Evolutionary conservation across 371 early-diverging fungal genomes (phyloP), one percentile per base, ranked within the genome.

Genomic region (Entomophthora muscae): DNA sequence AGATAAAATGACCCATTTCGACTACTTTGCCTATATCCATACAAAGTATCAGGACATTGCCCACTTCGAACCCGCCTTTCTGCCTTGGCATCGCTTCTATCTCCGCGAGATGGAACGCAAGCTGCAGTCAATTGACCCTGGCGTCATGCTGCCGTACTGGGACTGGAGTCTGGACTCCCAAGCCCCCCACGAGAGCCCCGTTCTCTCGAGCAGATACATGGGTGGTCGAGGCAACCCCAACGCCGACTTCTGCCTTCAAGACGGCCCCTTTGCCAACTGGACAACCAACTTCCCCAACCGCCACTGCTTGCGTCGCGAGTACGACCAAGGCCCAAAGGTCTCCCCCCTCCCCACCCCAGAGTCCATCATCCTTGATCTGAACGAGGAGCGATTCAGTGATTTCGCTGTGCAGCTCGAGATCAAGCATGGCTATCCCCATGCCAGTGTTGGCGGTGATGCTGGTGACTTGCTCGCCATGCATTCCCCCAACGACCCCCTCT

Each of bases 401-500:
- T 76, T 77, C 65, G 65, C 74, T 1, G 53, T 61, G 1, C 52
- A 56, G 13, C 42, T 79, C 24, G 82, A 79, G 65, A 23, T 63
- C 22, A 33, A 60, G 53, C 78, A 82, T 68, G 72, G 71, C n/a
- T 21, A 65, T 7, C 71, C 79, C 21, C 82, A 82, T 71, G 13
- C 29, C 21, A 64, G 63, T 42, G 61, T 81, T 55, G 76, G 78
- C 13, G 76, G 78, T 23, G 55, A 33, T 24, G 24, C 31, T 22
- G 79, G 78, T 7, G 67, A 72, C 57, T 72, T 76, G 68, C 66
- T 65, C 13, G 66, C 66, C 56, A 71, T 73, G 71, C 27, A 24
- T 22, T 66, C 64, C 28, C 33, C 77, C 58, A 78, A 78, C 70
- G 84, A 83, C 67, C 81, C 80, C 23, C 63, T 82, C 21, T 83